phyloP scores from a whole-genome alignment of 305 asterid genomes.

The Lippia alba region DNA sequence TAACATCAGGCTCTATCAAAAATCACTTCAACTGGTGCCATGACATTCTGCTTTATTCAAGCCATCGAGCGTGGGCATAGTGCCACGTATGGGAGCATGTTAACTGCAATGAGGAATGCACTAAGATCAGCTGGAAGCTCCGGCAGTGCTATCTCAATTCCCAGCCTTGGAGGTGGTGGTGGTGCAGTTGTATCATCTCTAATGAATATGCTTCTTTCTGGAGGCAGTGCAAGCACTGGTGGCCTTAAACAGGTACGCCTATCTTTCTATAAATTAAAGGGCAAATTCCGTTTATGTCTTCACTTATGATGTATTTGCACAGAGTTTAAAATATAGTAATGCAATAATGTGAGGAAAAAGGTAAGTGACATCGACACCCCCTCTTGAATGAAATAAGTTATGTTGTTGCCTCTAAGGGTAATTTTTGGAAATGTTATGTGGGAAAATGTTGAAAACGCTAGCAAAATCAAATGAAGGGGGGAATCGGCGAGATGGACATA shows the following conservation, averaged over 20 bases:
- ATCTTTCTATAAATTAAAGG: neutral
- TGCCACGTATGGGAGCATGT: slow-evolving; percentile 72
- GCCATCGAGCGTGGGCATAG: slow-evolving; percentile 89
- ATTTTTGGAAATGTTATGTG: no score
- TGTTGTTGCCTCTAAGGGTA: no score
- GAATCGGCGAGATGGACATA: no score
- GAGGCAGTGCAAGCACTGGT: slow-evolving; percentile 68
- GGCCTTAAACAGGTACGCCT: slow-evolving; percentile 69
- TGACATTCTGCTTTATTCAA: slow-evolving; percentile 95
- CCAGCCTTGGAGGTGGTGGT: slow-evolving; percentile 68
- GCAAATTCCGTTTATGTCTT: no score
- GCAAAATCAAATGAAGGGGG: no score
- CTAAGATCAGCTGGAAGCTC: slow-evolving; percentile 65
- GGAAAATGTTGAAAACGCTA: no score
- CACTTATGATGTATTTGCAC: no score
- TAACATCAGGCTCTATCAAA: slow-evolving; percentile 72
- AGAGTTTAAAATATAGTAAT: no score
- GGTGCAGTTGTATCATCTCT: slow-evolving; percentile 57
- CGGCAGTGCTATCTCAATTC: slow-evolving; percentile 53
- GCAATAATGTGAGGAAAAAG: no score
- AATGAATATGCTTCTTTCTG: slow-evolving; percentile 73
- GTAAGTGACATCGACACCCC: no score
- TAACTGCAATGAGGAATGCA: slow-evolving; percentile 78
- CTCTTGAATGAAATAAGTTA: no score
- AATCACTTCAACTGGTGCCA: slow-evolving; percentile 94